These are phyloP conservation scores for Aspergillus uvarum DNA, from an alignment of 2,329 filamentous ascomycete genomes.

Conservation along the genomic window DNA sequence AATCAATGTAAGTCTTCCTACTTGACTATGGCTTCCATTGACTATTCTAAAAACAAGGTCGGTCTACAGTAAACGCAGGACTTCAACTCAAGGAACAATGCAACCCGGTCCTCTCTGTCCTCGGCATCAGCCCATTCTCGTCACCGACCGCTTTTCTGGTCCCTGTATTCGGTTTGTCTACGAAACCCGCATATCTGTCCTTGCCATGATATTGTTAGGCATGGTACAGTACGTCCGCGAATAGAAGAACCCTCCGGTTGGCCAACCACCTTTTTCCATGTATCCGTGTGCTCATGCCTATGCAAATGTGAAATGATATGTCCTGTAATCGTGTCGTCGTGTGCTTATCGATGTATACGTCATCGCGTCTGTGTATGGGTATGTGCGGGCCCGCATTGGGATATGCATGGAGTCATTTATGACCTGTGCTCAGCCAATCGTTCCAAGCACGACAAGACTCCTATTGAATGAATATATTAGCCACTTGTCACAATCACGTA, in stretches of 20 bases:
- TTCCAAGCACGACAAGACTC: slow-evolving; percentile 55
- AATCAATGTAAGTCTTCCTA: too few relatives aligned
- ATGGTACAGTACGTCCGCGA: too few relatives aligned
- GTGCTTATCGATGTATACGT: neutral
- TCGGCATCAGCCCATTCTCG: neutral
- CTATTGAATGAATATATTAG: slow-evolving; percentile 29
- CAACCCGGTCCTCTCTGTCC: neutral
- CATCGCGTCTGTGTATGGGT: neutral
- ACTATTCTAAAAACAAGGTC: neutral
- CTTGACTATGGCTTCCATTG: neutral
- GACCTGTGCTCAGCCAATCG: slow-evolving; percentile 42
- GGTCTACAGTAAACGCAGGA: neutral
- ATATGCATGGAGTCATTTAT: neutral
- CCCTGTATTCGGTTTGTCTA: neutral
- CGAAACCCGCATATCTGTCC: neutral
- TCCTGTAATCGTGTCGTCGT: neutral
- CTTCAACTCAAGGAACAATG: neutral
- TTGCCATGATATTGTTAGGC: neutral
- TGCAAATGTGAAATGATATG: neutral
- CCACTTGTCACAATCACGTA: neutral
- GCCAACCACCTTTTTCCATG: neutral
- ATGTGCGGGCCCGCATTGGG: neutral
- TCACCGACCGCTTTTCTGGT: neutral
- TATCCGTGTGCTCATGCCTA: neutral
- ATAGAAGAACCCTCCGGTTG: neutral